These are phyloP conservation scores for Colletotrichum sp. DNA, from an alignment of 2,329 filamentous ascomycete genomes.

Conservation along the genomic window DNA sequence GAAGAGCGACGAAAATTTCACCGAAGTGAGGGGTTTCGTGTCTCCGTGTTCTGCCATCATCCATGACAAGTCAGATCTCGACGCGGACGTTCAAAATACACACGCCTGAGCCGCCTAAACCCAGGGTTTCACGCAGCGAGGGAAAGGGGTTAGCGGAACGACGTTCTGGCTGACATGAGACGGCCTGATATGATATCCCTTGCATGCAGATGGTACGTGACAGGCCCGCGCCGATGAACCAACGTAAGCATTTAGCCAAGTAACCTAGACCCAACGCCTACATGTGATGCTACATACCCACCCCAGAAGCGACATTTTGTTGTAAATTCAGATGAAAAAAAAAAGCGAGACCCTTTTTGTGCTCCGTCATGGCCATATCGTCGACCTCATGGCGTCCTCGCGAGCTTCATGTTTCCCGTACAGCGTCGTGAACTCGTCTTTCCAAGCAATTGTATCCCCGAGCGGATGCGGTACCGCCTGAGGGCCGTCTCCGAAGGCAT, in stretches of 20 bases:
- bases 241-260: constrained; percentile 11
- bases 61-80: constrained; percentile 3
- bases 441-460: constrained; percentile 30
- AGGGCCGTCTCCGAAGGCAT: constrained; percentile 26
- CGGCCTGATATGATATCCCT: constrained; percentile 6
- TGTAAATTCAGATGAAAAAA: neutral
- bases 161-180: constrained; percentile 7
- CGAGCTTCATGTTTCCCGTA: constrained; percentile 29
- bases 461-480: neutral
- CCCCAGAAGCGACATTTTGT: neutral
- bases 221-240: neutral
- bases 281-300: neutral
- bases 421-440: constrained; percentile 36
- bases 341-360: neutral
- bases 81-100: neutral
- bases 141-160: neutral
- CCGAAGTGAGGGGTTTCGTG: neutral
- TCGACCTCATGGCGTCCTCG: constrained; percentile 30
- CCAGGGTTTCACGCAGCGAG: neutral
- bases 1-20: neutral
- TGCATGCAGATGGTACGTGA: constrained; percentile 15
- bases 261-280: neutral
- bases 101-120: neutral
- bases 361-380: constrained; percentile 15
- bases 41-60: neutral